Conservation (phyloP, 805 yeast genomes). For the Maudiozyma bulderi region DNA sequence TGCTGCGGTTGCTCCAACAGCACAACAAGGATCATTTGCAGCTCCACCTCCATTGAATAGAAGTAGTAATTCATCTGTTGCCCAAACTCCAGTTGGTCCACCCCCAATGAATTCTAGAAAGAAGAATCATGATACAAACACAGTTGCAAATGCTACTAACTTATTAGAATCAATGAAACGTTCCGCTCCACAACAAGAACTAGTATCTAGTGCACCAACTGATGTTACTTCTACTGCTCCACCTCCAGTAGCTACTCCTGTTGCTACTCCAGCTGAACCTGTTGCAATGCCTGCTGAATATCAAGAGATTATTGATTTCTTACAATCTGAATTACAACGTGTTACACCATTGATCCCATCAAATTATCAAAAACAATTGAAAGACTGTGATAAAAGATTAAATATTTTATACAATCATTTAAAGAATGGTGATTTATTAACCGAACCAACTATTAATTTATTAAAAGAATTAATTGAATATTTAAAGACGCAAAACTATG, state of each 20-base stretch:
- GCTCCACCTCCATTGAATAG: constrained; percentile 25
- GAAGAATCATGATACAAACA: constrained; percentile 12
- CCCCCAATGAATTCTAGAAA: constrained; percentile 24
- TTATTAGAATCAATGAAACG: constrained; percentile 14
- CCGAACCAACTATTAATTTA: constrained; percentile 44
- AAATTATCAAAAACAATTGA: constrained; percentile 58
- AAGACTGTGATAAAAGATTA: constrained; percentile 76
- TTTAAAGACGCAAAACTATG: constrained; percentile 45
- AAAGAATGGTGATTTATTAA: constrained; percentile 58
- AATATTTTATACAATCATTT: constrained; percentile 68
- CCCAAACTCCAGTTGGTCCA: constrained; percentile 24
- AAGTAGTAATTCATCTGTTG: constrained; percentile 4
- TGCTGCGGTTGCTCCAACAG: constrained; percentile 16
- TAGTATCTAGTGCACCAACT: not conserved
- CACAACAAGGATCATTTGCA: constrained; percentile 32
- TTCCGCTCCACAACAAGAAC: not conserved
- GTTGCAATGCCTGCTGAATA: constrained; percentile 43
- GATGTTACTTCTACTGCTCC: constrained; percentile 9
- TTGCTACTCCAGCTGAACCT: constrained; percentile 16
- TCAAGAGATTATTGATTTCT: constrained; percentile 46
- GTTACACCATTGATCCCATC: constrained; percentile 70
- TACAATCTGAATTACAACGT: constrained; percentile 45
- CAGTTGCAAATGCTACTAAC: constrained; percentile 17
- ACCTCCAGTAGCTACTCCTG: constrained; percentile 13
- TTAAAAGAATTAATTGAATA: constrained; percentile 43